These are phyloP conservation scores for Salisapilia sapeloensis DNA, from an alignment of 352 stramenopile species.

Conservation along the genomic window DNA sequence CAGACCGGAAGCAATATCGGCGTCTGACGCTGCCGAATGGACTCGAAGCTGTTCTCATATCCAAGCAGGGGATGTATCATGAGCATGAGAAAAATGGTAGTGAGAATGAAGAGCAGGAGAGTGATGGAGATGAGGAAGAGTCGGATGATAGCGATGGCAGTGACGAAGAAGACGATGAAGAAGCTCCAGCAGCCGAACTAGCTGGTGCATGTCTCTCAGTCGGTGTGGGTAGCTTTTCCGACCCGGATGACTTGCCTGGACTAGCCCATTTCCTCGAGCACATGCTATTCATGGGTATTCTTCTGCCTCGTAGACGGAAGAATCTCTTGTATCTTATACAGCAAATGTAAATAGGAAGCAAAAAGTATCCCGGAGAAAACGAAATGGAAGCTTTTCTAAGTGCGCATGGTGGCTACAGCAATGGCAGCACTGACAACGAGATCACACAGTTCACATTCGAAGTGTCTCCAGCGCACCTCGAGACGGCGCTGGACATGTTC, in stretches of 20 bases:
- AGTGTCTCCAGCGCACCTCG: conserved; percentile 41
- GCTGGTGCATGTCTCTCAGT: conserved; percentile 51
- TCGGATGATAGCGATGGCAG: conserved; percentile 8
- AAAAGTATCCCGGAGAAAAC: conserved; percentile 89
- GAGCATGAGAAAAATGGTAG: too few species aligned
- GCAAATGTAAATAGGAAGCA: conserved; percentile 24
- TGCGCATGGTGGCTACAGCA: conserved; percentile 79
- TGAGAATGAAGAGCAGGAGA: conserved; percentile 5
- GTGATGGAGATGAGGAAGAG: conserved; percentile 5
- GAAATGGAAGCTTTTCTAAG: conserved; percentile 84
- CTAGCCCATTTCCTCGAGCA: conserved; percentile 89
- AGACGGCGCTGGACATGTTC: conserved; percentile 83
- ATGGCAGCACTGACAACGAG: conserved; percentile 87
- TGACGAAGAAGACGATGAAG: conserved; percentile 7
- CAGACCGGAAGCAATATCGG: conserved; percentile 77
- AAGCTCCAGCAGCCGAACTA: conserved; percentile 11
- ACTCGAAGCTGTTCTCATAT: conserved; percentile 64
- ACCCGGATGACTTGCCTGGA: conserved; percentile 50
- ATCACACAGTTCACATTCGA: conserved; percentile 90
- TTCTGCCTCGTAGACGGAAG: too few species aligned
- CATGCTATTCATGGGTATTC: conserved; percentile 91
- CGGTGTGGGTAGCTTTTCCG: conserved; percentile 49
- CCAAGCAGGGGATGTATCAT: conserved; percentile 21
- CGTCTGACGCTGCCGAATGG: conserved; percentile 62
- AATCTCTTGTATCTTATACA: too few species aligned